Conservation (phyloP, 148 eudicot species). For the Arbutus unedo region DNA sequence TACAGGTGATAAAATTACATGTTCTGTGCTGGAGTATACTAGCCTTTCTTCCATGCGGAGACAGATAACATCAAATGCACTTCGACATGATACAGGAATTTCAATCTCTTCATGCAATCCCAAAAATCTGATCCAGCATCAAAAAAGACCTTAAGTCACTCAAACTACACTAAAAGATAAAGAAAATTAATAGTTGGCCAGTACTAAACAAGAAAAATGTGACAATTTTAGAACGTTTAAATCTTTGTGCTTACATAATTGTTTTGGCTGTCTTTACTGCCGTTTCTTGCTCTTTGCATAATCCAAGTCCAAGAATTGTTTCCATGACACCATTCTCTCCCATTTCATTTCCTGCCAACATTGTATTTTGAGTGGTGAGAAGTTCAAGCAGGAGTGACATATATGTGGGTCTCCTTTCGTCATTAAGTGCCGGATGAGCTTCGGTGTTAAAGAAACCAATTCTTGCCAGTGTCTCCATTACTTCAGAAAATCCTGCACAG, state of each 20-base stretch:
- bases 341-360: slow-evolving; percentile 17
- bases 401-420: slow-evolving; percentile 51
- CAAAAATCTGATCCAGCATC: slow-evolving; percentile 56
- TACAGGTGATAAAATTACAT: slow-evolving; percentile 34
- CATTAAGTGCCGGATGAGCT: slow-evolving; percentile 37
- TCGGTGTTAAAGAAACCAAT: slow-evolving; percentile 73
- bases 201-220: not conserved
- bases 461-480: slow-evolving; percentile 80
- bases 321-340: slow-evolving; percentile 58
- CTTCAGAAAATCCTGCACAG: slow-evolving; percentile 70
- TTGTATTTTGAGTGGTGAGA: slow-evolving; percentile 37
- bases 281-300: slow-evolving; percentile 55
- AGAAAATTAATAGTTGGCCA: not conserved
- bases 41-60: slow-evolving; percentile 83
- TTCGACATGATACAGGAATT: slow-evolving; percentile 69
- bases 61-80: slow-evolving; percentile 82
- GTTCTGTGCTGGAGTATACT: slow-evolving; percentile 69
- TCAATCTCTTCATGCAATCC: slow-evolving; percentile 59
- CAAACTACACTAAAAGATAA: not conserved
- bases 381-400: slow-evolving; percentile 56
- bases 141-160: not conserved
- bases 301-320: slow-evolving; percentile 49
- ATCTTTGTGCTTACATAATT: slow-evolving; percentile 48
- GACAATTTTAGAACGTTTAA: not conserved
- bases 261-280: slow-evolving; percentile 78